These are phyloP conservation scores for Annulohypoxylon bovei DNA, from an alignment of 495 filamentous ascomycete genomes.

Conservation along the genomic window DNA sequence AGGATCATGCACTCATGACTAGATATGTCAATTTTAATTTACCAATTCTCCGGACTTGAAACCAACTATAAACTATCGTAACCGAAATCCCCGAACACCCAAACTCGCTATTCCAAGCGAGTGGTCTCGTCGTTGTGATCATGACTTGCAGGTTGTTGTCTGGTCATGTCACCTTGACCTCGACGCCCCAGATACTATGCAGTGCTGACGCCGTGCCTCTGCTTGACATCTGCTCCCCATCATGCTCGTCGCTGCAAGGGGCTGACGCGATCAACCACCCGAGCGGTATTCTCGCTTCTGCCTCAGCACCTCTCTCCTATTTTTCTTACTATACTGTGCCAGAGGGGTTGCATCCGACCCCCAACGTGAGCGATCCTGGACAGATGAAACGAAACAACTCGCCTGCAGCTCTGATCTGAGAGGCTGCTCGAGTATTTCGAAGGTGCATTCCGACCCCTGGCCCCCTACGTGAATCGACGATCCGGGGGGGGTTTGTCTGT, in stretches of 20 bases:
- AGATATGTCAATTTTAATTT: not conserved
- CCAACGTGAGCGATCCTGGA: slow-evolving; percentile 19
- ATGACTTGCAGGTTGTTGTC: not conserved
- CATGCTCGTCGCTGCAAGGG: slow-evolving; percentile 6
- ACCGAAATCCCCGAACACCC: not conserved
- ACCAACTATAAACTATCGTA: not conserved
- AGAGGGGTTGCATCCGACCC: slow-evolving; percentile 30
- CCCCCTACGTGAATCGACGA: slow-evolving; percentile 19
- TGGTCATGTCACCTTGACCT: slow-evolving; percentile 22
- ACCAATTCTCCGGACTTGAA: not conserved
- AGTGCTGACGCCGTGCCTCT: slow-evolving; percentile 14
- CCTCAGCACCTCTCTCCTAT: not conserved
- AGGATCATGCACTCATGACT: not conserved
- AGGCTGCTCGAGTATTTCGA: not conserved
- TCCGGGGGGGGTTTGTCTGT: slow-evolving; percentile 30
- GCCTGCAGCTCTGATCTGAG: slow-evolving; percentile 5
- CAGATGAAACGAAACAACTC: slow-evolving; percentile 32
- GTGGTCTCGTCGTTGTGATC: not conserved
- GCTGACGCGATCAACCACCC: slow-evolving; percentile 25
- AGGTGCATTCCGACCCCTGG: slow-evolving; percentile 1
- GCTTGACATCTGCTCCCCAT: not conserved
- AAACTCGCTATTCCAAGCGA: not conserved
- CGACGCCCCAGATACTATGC: not conserved
- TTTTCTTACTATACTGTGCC: not conserved
- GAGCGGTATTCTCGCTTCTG: slow-evolving; percentile 4